phyloP scores from a whole-genome alignment of 2,329 filamentous ascomycete genomes.

The Calonectria ilicicola region DNA sequence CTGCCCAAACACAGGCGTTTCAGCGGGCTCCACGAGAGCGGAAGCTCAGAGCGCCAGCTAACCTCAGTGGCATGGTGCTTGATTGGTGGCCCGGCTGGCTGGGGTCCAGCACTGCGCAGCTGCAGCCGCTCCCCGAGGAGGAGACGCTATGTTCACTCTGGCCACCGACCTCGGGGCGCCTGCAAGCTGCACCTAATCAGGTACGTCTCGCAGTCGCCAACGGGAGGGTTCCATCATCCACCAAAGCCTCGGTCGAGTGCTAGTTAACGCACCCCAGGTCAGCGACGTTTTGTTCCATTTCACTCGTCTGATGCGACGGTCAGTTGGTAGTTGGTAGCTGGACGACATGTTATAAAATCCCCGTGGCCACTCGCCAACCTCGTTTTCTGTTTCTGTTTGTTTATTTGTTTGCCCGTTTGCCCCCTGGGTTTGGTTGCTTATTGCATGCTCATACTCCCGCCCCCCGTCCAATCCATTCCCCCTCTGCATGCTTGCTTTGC shows the following conservation, averaged over 20 bases:
- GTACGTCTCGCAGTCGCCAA: constrained; percentile 6
- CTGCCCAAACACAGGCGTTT: neutral
- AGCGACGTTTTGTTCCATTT: neutral
- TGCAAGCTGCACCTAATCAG: constrained; percentile 17
- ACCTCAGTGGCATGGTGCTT: neutral
- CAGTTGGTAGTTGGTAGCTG: neutral
- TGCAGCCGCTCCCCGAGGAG: neutral
- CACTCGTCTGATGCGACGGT: neutral
- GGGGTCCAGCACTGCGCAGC: neutral
- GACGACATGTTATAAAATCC: neutral
- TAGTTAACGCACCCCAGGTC: neutral
- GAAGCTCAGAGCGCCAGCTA: neutral
- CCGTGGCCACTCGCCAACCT: neutral
- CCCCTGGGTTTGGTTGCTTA: neutral
- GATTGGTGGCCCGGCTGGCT: constrained; percentile 11
- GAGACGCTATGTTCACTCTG: neutral
- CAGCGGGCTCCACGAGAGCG: constrained; percentile 1
- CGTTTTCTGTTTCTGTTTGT: neutral
- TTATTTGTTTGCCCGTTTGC: neutral
- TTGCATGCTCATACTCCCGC: neutral
- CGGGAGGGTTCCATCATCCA: constrained; percentile 12
- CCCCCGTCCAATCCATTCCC: neutral
- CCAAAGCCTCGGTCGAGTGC: constrained; percentile 7
- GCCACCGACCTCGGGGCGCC: constrained; percentile 4
- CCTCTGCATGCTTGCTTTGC: constrained; percentile 6